Evolutionary conservation across 2,329 filamentous ascomycete genomes (phyloP).

Genomic region (Fusarium oligoseptatum): DNA sequence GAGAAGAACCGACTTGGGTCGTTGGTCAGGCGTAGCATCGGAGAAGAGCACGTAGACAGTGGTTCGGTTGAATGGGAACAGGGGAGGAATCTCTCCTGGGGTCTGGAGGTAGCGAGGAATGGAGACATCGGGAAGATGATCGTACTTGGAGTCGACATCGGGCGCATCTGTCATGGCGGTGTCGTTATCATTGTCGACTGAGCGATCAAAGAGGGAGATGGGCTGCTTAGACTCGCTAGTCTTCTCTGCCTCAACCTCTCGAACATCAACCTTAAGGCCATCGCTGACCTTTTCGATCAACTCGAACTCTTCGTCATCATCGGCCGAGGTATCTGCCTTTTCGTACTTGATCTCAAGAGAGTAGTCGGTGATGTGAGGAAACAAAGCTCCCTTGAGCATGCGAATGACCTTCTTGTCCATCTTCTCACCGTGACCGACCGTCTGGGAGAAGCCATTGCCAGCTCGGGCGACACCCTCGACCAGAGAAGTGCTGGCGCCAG

Average conservation of each 20-base stretch:
- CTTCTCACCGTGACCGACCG: slow-evolving; percentile 72
- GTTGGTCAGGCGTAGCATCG: slow-evolving; percentile 56
- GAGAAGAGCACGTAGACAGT: slow-evolving; percentile 75
- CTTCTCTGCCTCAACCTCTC: slow-evolving; percentile 16
- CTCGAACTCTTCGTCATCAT: slow-evolving; percentile 69
- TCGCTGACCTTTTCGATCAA: slow-evolving; percentile 71
- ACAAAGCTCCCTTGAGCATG: slow-evolving; percentile 79
- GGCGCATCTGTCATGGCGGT: slow-evolving; percentile 45
- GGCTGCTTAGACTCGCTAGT: slow-evolving; percentile 49
- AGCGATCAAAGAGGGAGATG: slow-evolving; percentile 72
- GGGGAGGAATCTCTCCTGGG: slow-evolving; percentile 71
- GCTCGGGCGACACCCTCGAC: slow-evolving; percentile 67
- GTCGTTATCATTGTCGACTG: slow-evolving; percentile 58
- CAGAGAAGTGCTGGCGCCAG: slow-evolving; percentile 63
- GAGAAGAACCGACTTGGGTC: slow-evolving; percentile 68
- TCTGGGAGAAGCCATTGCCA: slow-evolving; percentile 72
- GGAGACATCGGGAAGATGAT: slow-evolving; percentile 65
- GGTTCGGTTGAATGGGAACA: slow-evolving; percentile 76
- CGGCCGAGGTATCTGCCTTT: slow-evolving; percentile 28
- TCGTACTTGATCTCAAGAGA: slow-evolving; percentile 73
- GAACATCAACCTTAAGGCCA: slow-evolving; percentile 56
- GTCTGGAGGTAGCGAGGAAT: slow-evolving; percentile 73
- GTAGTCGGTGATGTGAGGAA: slow-evolving; percentile 75
- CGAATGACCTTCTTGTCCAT: slow-evolving; percentile 77
- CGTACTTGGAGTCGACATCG: slow-evolving; percentile 53